Evolutionary conservation across 345 rosid species (phyloP), one percentile per base, ranked within the genome.

Genomic region (Hibiscus tridactylites): DNA sequence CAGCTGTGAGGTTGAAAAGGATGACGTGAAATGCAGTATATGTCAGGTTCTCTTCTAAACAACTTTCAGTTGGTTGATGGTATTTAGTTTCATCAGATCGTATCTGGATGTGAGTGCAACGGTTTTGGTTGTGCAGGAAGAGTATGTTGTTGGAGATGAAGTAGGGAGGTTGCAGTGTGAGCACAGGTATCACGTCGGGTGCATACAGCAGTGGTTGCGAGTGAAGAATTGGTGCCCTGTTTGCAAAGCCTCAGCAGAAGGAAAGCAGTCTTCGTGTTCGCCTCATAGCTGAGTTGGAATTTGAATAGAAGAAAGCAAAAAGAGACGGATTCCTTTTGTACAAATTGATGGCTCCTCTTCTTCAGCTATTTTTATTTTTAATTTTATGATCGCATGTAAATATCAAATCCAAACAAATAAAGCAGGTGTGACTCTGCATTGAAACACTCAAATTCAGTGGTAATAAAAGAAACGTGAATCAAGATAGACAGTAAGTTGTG

Each of bases 221-320:
- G 79, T 91, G 72, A 96, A 92, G 87, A 96, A 89, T 49, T 92
- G 99, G 98, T 92, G 99, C 75, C 97, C 99, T 16, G 78, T 92
- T 75, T 96, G 98, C 86, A 96, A 86, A 83, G 81, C 87, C 31
- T 73, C 87, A 16, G 98, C 87, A 26, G 87, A 85, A 47, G 63
- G 83, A 57, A 77, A 83, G 1, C 47, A 60, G 0, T 35, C 81
- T 24, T 39, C 44, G 8, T 39, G 44, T 39, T 39, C 3, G 65
- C 79, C 42, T 70, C 44, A 1, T 65, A 44, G 49, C 49, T 58
- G 46, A 9, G n/a, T 62, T 63, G 70, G 72, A 53, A 58, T 26
- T 61, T 74, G 35, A 71, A 79, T 58, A 61, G 57, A 76, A 54
- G 59, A 54, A 64, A 65, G 68, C 46, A 33, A 68, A 49, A 49